Evolutionary conservation across 2,329 filamentous ascomycete genomes (phyloP), one percentile per base, ranked within the genome.

Genomic region (Apiospora koreana): DNA sequence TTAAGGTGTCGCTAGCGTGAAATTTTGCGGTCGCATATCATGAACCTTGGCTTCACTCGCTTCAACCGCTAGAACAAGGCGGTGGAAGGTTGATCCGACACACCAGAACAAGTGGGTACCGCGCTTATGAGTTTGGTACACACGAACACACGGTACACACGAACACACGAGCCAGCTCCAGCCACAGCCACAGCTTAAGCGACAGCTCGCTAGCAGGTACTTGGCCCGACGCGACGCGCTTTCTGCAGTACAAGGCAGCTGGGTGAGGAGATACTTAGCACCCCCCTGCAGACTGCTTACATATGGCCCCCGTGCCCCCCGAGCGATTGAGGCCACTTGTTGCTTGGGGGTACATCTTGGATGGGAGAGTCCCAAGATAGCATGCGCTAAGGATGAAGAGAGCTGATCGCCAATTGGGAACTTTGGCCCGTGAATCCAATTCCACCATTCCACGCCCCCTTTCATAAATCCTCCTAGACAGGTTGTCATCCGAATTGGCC

Each of bases 1-100:
- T 45, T 45, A 12, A 46, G 65, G 66, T 35, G 43, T 67, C 67
- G 66, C 45, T 23, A 68, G 67, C 50, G 45, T 64, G 65, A 31
- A 62, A 62, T 38, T 62, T 62, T 62, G 8, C 54, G 9, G 28
- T 18, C 28, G 54, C 54, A 62, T 38, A 31, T n/a, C 31, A 38
- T 18, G n/a, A 7, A 62, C 5, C n/a, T n/a, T n/a, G n/a, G n/a
- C n/a, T n/a, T n/a, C n/a, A n/a, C n/a, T n/a, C n/a, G 54, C 31
- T 38, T 28, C 9, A 28, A 62, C 38, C 38, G 31, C 54, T 38
- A 18, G 31, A 31, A 6, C 31, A 38, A 38, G 54, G 21, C 54
- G 54, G 54, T 62, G 18, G 21, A 62, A n/a, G 31, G 31, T 62
- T 62, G 28, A 62, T 62, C 54, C 54, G 54, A n/a, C 18, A 35